Conservation (phyloP, 2,329 filamentous ascomycete species). For the Aspergillus sp. region DNA sequence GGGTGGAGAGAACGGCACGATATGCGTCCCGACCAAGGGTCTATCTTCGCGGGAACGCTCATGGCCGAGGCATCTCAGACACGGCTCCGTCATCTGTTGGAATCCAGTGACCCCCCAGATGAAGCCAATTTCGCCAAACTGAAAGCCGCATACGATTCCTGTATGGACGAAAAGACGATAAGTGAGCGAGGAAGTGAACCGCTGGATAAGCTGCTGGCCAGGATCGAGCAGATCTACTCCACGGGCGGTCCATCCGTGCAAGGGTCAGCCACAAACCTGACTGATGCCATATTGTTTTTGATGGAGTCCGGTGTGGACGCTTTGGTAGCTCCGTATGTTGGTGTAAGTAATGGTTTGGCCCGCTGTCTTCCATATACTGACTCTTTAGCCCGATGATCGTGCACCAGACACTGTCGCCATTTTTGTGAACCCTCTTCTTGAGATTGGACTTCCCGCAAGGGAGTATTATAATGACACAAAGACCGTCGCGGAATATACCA, state of each 20-base stretch:
- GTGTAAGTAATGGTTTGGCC: conserved; percentile 25
- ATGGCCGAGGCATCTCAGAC: conserved; percentile 62
- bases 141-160: conserved; percentile 63
- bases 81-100: conserved; percentile 62
- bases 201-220: conserved; percentile 55
- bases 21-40: conserved; percentile 62
- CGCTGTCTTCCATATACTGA: conserved; percentile 4
- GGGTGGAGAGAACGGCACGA: conserved; percentile 66
- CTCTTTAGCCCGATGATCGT: conserved; percentile 49
- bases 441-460: conserved; percentile 61
- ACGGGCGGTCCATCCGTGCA: conserved; percentile 22
- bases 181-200: conserved; percentile 56
- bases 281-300: conserved; percentile 37
- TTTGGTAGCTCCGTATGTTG: conserved; percentile 31
- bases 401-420: conserved; percentile 55
- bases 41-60: conserved; percentile 59
- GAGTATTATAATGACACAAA: conserved; percentile 59
- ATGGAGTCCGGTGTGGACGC: conserved; percentile 36
- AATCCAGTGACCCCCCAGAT: conserved; percentile 45
- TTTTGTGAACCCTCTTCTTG: conserved; percentile 44
- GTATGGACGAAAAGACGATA: conserved; percentile 61
- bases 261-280: conserved; percentile 27
- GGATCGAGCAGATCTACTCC: conserved; percentile 50
- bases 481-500: conserved; percentile 52
- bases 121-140: conserved; percentile 63